Conservation (phyloP, 306 rosid genomes). For the Cyamopsis tetragonoloba region DNA sequence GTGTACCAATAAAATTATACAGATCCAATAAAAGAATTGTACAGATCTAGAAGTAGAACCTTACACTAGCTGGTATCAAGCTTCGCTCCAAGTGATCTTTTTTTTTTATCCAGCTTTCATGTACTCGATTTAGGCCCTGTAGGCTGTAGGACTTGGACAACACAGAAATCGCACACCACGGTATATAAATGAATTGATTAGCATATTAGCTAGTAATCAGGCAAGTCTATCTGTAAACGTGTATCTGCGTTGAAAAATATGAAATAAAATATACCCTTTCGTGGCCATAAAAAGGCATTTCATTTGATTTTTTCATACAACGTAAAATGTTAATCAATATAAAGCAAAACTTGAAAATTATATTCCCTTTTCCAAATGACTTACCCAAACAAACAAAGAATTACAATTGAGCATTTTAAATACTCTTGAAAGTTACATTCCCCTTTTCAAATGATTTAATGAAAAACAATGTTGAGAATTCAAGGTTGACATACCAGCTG, state of each 20-base stretch:
- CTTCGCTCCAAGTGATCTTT: background rate
- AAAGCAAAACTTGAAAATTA: too few species aligned
- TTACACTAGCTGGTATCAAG: background rate
- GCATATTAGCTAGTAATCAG: background rate
- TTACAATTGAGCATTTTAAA: too few species aligned
- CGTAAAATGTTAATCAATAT: background rate
- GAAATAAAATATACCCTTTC: background rate
- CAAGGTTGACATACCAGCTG: background rate
- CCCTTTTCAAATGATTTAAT: too few species aligned
- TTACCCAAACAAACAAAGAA: too few species aligned
- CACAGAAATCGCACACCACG: background rate
- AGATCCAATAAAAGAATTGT: background rate
- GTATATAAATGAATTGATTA: background rate
- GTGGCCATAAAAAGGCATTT: background rate
- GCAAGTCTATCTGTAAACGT: background rate
- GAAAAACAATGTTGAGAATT: too few species aligned
- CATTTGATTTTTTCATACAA: background rate
- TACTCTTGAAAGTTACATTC: too few species aligned
- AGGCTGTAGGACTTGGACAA: background rate
- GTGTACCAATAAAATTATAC: background rate
- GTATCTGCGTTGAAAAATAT: slow-evolving; percentile 4
- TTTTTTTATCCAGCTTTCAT: background rate
- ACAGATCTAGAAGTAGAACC: background rate
- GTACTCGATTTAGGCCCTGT: background rate
- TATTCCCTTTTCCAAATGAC: too few species aligned